These are phyloP conservation scores for Escovopsis weberi DNA, from an alignment of 2,329 filamentous ascomycete species.

Conservation along the genomic window DNA sequence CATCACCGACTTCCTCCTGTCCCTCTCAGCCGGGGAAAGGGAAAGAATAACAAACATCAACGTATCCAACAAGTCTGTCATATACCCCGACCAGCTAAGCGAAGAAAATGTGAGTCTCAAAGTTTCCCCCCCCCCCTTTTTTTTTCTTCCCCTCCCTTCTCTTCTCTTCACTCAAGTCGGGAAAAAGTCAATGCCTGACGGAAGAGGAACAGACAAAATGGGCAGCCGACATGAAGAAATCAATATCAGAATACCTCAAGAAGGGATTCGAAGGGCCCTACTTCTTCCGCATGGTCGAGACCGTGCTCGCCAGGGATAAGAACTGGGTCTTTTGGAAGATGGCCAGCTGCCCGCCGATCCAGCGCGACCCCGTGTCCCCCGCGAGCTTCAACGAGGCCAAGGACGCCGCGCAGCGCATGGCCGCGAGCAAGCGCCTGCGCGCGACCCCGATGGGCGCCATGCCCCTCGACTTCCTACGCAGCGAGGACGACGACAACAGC, in stretches of 20 bases:
- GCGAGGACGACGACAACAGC: slow-evolving; percentile 33
- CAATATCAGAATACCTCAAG: slow-evolving; percentile 72
- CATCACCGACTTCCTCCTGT: slow-evolving; percentile 88
- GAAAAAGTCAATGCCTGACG: no score
- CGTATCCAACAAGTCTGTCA: slow-evolving; percentile 68
- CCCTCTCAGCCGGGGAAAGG: slow-evolving; percentile 68
- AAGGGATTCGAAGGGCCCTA: slow-evolving; percentile 73
- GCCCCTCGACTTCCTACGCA: slow-evolving; percentile 63
- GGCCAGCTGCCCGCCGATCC: slow-evolving; percentile 80
- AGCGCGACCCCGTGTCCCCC: slow-evolving; percentile 55
- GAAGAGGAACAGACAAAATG: slow-evolving; percentile 51
- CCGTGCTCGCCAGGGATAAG: slow-evolving; percentile 86
- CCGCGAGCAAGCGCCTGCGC: slow-evolving; percentile 57
- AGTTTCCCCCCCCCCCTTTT: neutral
- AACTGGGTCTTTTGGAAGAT: slow-evolving; percentile 99
- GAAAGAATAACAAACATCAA: slow-evolving; percentile 56
- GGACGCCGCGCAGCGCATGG: slow-evolving; percentile 47
- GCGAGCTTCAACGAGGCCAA: slow-evolving; percentile 57
- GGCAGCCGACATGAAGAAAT: slow-evolving; percentile 62
- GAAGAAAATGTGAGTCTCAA: slow-evolving; percentile 62
- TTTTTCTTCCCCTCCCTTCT: slow-evolving; percentile 1
- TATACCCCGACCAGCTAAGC: slow-evolving; percentile 62
- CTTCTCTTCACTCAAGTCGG: slow-evolving; percentile 3
- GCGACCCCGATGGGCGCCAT: slow-evolving; percentile 56
- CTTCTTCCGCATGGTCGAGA: slow-evolving; percentile 94